Evolutionary conservation across 768 basidiomycete species (phyloP).

Genomic region (Calvatia gigantea): DNA sequence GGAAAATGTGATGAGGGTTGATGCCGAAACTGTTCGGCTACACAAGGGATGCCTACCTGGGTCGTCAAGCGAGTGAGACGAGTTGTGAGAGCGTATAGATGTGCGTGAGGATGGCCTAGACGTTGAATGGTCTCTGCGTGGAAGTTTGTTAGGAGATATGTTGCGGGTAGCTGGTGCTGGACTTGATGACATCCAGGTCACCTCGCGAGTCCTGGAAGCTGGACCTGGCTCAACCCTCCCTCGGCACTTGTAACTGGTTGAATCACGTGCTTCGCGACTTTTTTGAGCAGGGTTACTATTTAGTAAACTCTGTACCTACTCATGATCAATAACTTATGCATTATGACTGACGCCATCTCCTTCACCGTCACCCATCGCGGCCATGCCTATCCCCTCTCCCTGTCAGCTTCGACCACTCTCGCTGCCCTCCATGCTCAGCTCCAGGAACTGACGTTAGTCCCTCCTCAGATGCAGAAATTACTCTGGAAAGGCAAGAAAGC

Average conservation of each 20-base stretch:
- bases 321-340: not conserved
- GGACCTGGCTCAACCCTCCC: not conserved
- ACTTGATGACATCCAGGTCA: constrained; percentile 34
- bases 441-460: constrained; percentile 64
- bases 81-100: constrained; percentile 50
- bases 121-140: constrained; percentile 34
- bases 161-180: constrained; percentile 2
- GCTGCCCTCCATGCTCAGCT: constrained; percentile 44
- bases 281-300: not conserved
- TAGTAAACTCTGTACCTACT: not conserved
- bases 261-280: constrained; percentile 2
- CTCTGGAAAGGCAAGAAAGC: constrained; percentile 66
- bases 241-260: too few species aligned
- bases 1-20: not conserved
- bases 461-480: constrained; percentile 65
- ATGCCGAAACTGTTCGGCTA: not conserved
- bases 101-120: constrained; percentile 42
- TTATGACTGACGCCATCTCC: not conserved
- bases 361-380: constrained; percentile 47
- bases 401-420: constrained; percentile 51
- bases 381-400: constrained; percentile 38
- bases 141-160: constrained; percentile 12
- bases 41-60: constrained; percentile 47
- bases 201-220: not conserved
- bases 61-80: constrained; percentile 55